Evolutionary conservation across 2,329 filamentous ascomycete genomes (phyloP).

Genomic region (Aquanectria penicillioides): DNA sequence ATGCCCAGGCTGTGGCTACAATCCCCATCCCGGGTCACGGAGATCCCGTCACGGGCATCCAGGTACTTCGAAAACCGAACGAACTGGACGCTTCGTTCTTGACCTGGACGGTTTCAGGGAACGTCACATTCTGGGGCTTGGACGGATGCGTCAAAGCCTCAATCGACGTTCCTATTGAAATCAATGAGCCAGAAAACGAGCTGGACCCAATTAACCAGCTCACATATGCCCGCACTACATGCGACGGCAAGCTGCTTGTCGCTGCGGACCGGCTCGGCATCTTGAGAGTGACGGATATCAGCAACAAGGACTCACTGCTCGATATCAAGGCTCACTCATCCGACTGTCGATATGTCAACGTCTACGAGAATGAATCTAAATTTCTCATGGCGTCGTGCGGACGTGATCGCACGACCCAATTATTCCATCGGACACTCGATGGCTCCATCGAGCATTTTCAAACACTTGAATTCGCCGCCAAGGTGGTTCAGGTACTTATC

Average conservation of each 20-base stretch:
- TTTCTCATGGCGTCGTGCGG: conserved; percentile 84
- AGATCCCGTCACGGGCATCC: conserved; percentile 78
- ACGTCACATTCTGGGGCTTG: conserved; percentile 83
- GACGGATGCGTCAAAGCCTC: conserved; percentile 75
- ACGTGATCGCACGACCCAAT: conserved; percentile 89
- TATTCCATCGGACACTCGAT: conserved; percentile 73
- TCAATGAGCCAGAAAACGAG: conserved; percentile 60
- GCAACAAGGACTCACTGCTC: conserved; percentile 69
- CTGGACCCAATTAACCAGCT: conserved; percentile 67
- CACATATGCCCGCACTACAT: conserved; percentile 67
- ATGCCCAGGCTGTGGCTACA: conserved; percentile 51
- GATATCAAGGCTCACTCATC: conserved; percentile 87
- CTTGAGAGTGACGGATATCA: conserved; percentile 73
- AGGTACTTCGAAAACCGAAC: conserved; percentile 69
- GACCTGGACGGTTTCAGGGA: conserved; percentile 87
- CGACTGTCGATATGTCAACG: conserved; percentile 83
- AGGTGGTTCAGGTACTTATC: conserved; percentile 78
- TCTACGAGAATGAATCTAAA: conserved; percentile 70
- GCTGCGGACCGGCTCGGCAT: conserved; percentile 90
- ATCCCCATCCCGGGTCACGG: conserved; percentile 71
- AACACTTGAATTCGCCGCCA: conserved; percentile 91
- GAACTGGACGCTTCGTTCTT: conserved; percentile 77
- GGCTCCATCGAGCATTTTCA: conserved; percentile 81
- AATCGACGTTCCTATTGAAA: conserved; percentile 76
- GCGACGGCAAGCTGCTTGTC: conserved; percentile 73